Evolutionary conservation across 1,284 basidiomycete species (phyloP).

Genomic region (Phenoliferia sp.): DNA sequence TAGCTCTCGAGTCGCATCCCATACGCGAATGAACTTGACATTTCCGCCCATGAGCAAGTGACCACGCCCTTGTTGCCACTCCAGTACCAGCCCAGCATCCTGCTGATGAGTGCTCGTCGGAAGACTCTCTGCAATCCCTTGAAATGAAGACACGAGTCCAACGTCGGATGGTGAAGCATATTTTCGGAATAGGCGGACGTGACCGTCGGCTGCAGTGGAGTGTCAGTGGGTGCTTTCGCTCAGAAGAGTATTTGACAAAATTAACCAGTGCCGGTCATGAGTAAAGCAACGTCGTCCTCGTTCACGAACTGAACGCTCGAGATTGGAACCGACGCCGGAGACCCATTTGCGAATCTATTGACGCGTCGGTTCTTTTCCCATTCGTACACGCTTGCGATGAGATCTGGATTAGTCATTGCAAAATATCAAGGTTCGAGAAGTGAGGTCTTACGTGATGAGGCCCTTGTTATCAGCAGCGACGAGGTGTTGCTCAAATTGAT

Average conservation of each 20-base stretch:
- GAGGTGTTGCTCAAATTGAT: constrained; percentile 85
- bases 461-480: constrained; percentile 81
- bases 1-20: constrained; percentile 91
- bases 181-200: constrained; percentile 85
- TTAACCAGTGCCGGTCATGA: constrained; percentile 78
- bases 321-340: constrained; percentile 56
- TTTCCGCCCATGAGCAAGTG: constrained; percentile 86
- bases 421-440: neutral
- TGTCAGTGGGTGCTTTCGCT: constrained; percentile 1
- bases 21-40: constrained; percentile 78
- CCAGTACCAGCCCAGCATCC: constrained; percentile 77
- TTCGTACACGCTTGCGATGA: constrained; percentile 72
- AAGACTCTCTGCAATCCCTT: constrained; percentile 76
- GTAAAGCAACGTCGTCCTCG: constrained; percentile 86
- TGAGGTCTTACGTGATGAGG: constrained; percentile 76
- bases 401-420: neutral
- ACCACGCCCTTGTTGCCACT: constrained; percentile 90
- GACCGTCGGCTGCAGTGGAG: constrained; percentile 67
- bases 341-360: constrained; percentile 83
- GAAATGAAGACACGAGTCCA: constrained; percentile 86
- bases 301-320: constrained; percentile 93
- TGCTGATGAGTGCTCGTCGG: constrained; percentile 52
- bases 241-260: neutral
- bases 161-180: constrained; percentile 59
- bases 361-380: constrained; percentile 78